These are phyloP conservation scores for Acanthamoeba sp. DNA, from an alignment of 208 protist genomes.

Conservation along the genomic window DNA sequence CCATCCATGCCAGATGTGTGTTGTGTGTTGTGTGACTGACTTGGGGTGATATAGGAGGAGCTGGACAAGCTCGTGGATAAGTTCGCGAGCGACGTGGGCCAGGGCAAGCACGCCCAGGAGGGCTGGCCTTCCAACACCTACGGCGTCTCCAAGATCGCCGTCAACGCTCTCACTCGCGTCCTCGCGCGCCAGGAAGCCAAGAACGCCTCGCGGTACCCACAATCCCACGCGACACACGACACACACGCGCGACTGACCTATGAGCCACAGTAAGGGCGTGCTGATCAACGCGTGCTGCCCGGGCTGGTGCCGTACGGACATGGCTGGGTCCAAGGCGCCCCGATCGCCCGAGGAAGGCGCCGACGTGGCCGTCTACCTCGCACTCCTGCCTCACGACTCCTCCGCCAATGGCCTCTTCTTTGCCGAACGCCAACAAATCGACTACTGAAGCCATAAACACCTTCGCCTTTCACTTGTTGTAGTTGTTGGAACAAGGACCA, in stretches of 20 bases:
- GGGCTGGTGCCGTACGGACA: conserved; percentile 69
- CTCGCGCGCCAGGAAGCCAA: conserved; percentile 26
- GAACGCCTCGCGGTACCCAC: background rate
- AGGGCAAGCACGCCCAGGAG: background rate
- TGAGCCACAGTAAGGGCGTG: background rate
- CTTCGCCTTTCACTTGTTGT: background rate
- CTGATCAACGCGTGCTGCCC: conserved; percentile 68
- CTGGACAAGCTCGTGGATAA: conserved; percentile 13
- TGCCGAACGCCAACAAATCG: background rate
- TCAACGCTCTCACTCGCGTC: conserved; percentile 49
- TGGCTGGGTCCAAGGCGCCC: conserved; percentile 30
- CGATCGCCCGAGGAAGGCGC: conserved; percentile 34
- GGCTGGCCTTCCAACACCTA: conserved; percentile 50
- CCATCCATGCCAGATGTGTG: background rate
- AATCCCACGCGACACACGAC: background rate
- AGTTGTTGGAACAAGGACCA: conserved; percentile 31
- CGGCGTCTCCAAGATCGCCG: conserved; percentile 28
- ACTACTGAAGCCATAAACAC: conserved; percentile 15
- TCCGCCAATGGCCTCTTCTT: conserved; percentile 3
- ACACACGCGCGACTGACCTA: background rate
- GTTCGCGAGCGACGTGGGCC: conserved; percentile 1
- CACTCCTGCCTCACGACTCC: background rate
- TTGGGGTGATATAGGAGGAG: background rate
- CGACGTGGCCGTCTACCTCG: conserved; percentile 53
- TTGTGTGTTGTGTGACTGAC: no score